Base-by-base conservation (phyloP, 73 alveolate genomes). In the Paramecium biaurelia region DNA sequence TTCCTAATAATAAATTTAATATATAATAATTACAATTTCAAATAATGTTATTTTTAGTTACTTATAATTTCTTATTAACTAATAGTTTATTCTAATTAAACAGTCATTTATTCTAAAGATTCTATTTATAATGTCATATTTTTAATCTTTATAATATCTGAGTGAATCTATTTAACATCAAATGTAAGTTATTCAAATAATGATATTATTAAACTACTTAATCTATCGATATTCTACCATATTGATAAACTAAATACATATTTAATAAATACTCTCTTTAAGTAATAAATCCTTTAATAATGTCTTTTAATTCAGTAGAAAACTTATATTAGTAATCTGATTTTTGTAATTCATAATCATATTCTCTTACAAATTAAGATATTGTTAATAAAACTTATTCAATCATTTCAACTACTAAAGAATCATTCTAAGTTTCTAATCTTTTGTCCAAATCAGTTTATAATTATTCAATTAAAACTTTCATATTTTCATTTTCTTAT, bases 61-160 rank as follows among this genome's bases (percentile, higher is more conserved):
- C 41, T 38, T 1, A 79, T 45, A 15, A 26, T n/a, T 47, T 79
- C 90, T 20, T 79, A 43, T 45, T 79, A 79, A 41, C 47, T 23
- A 23, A 79, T 43, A 0, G 90, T 79, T 11, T 38, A 41, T 45
- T 79, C 90, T 79, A 79, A 42, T 30, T 79, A 11, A 11, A 79
- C 72, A 37, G 90, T 79, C 90, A 79, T 79, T 15, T 79, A 47
- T 43, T 79, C 90, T 79, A 79, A 79, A 0, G 90, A 79, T 47
- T 79, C 90, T 38, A 79, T 79, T 79, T 79, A 18, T 20, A 14
- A 34, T 24, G 70, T 24, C 90, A 79, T 79, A 41, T 43, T 42
- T 26, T 79, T 43, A 2, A 79, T 45, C 30, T 79, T 42, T 11
- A 8, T 79, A 14, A 18, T 38, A 41, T 79, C 90, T 4, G 45